phyloP scores from a whole-genome alignment of 345 rosid genomes.

The Bruguiera parviflora region DNA sequence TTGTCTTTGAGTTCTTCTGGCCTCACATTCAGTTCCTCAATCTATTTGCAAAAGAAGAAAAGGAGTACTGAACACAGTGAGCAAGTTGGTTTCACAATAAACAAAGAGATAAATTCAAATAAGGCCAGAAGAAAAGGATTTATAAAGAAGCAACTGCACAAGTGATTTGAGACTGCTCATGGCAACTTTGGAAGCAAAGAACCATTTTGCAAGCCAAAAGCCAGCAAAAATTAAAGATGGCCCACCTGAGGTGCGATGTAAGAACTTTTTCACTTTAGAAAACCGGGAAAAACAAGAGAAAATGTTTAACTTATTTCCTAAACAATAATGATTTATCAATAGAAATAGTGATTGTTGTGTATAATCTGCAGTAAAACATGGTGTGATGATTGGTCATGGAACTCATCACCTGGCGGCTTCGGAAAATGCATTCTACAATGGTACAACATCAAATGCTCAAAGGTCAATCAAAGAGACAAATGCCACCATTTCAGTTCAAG shows the following conservation, averaged over 20 bases:
- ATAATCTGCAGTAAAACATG: not conserved
- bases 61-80: not conserved
- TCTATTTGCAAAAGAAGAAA: constrained; percentile 35
- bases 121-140: not conserved
- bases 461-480: not conserved
- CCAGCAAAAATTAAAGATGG: not conserved
- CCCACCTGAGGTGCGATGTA: not conserved
- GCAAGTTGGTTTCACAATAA: no score
- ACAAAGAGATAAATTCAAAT: no score
- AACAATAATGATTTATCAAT: not conserved
- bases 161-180: not conserved
- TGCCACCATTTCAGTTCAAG: no score
- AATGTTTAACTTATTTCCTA: not conserved
- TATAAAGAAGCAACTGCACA: not conserved
- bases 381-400: not conserved
- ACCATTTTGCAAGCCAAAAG: not conserved
- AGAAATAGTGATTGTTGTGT: no score
- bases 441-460: not conserved
- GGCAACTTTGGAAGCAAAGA: not conserved
- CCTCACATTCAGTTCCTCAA: constrained; percentile 60
- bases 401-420: no score
- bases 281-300: not conserved
- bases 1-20: constrained; percentile 46
- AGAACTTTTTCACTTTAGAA: not conserved
- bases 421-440: not conserved